Conservation (phyloP, 306 rosid genomes). For the Rosa multiflora region DNA sequence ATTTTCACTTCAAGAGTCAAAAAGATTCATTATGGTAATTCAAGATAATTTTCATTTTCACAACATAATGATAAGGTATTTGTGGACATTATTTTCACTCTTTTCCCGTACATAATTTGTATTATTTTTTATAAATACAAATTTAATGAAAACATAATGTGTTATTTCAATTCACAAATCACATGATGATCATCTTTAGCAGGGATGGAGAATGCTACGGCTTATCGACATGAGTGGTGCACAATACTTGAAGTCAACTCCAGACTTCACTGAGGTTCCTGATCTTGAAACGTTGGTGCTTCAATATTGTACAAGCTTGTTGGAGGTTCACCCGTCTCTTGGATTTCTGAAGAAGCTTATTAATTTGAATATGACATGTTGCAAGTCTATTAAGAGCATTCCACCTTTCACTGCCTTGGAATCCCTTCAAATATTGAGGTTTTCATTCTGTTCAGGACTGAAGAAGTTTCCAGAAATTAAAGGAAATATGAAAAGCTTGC, state of each 20-base stretch:
- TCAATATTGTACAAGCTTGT: slow-evolving; percentile 10
- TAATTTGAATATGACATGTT: neutral
- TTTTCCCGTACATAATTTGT: neutral
- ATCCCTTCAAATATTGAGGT: neutral
- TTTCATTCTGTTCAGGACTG: neutral
- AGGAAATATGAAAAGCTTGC: neutral
- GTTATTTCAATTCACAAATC: no score
- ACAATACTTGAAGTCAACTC: neutral
- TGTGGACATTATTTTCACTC: neutral
- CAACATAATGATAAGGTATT: neutral
- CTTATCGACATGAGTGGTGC: neutral
- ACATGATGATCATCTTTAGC: no score
- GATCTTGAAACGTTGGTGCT: slow-evolving; percentile 18
- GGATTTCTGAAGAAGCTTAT: neutral
- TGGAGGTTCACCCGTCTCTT: slow-evolving; percentile 16
- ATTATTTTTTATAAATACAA: neutral
- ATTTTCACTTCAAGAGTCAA: no score
- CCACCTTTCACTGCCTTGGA: neutral
- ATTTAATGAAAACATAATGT: neutral
- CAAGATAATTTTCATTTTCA: no score
- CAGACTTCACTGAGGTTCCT: neutral
- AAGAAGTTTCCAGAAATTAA: neutral
- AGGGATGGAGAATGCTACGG: neutral
- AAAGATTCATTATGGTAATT: no score
- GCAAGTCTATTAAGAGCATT: neutral